These are phyloP conservation scores for Camellia granthamiana DNA, from an alignment of 148 eudicot species.

Conservation along the genomic window DNA sequence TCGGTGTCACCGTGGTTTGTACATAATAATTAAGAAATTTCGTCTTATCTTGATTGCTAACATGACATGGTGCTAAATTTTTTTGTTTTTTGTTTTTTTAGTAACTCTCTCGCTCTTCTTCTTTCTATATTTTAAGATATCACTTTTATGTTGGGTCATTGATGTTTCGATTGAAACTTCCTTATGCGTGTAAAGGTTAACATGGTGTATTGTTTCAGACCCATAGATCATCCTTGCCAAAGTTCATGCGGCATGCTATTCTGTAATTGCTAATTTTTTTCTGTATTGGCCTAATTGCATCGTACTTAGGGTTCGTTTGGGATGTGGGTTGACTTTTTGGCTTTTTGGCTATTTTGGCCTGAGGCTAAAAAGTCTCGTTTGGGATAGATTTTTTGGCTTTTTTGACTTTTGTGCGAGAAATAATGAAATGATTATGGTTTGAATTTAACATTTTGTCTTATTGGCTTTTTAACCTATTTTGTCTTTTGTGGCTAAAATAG, in stretches of 20 bases:
- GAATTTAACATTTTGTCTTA: too few species aligned
- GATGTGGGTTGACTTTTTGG: too few species aligned
- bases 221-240: not conserved
- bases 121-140: not conserved
- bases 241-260: not conserved
- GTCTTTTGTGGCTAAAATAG: too few species aligned
- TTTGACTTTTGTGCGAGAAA: too few species aligned
- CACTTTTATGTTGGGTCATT: not conserved
- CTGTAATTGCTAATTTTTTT: not conserved
- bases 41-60: not conserved
- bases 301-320: not conserved
- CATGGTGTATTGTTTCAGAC: not conserved
- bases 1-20: not conserved
- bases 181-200: not conserved
- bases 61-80: too few species aligned
- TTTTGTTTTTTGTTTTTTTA: not conserved
- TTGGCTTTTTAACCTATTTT: too few species aligned
- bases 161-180: not conserved
- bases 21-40: not conserved
- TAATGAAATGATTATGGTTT: too few species aligned
- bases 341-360: too few species aligned
- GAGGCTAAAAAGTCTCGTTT: too few species aligned
- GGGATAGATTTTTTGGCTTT: too few species aligned
- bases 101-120: not conserved
- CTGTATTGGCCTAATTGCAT: not conserved